Percentiles rank a stretch among this genome's conserved stretches.
phyloP scores from a whole-genome alignment of 73 alveolate species.

The Blepharisma japonicum region DNA sequence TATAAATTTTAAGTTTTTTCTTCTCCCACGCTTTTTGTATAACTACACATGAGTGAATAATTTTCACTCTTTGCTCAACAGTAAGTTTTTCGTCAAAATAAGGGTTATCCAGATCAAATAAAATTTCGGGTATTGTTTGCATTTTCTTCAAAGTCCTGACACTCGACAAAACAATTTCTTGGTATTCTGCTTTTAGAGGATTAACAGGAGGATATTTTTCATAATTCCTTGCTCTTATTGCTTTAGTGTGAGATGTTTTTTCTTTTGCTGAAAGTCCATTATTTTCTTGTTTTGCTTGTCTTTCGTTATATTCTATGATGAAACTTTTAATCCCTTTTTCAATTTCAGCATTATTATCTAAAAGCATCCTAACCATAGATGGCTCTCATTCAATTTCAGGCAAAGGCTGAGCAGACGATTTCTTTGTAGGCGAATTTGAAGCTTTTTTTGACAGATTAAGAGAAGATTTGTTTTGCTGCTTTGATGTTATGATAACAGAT shows the following conservation, averaged over 20 bases:
- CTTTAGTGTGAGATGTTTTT: not conserved
- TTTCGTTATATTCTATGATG: not conserved
- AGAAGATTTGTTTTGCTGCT: not conserved
- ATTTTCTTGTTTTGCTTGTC: not conserved
- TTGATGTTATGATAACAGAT: slow-evolving; percentile 5
- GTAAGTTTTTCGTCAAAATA: slow-evolving; percentile 20
- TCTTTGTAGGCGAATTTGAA: not conserved
- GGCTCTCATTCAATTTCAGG: slow-evolving; percentile 9
- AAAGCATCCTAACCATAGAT: not conserved
- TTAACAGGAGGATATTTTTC: slow-evolving; percentile 16
- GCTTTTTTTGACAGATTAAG: not conserved
- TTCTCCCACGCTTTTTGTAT: not conserved
- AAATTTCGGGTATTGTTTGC: not conserved
- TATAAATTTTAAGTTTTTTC: not conserved
- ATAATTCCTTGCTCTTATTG: slow-evolving; percentile 22
- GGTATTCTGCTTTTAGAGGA: not conserved
- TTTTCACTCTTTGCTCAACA: not conserved
- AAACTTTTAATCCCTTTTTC: slow-evolving; percentile 1
- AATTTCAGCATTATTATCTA: not conserved
- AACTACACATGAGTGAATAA: slow-evolving; percentile 17
- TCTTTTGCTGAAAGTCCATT: not conserved
- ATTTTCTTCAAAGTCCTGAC: not conserved
- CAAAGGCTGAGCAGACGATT: not conserved
- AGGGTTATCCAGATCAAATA: slow-evolving; percentile 10
- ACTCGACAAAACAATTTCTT: not conserved